phyloP scores from a whole-genome alignment of 192 early-diverging fungal species.

The Oehlia diaphana region DNA sequence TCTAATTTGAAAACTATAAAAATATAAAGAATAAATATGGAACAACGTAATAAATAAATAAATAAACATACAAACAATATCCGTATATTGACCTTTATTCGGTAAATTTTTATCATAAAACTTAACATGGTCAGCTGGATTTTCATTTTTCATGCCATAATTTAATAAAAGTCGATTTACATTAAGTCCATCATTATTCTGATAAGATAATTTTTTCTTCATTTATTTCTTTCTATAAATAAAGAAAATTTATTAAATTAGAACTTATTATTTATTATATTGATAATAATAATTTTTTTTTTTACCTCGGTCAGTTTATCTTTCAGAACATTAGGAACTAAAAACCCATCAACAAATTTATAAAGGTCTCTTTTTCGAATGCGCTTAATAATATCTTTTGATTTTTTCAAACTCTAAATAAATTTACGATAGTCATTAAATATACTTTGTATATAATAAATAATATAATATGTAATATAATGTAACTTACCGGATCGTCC shows the following conservation, averaged over 20 bases:
- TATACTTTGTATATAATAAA: not conserved
- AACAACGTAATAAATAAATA: not conserved
- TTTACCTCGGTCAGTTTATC: slow-evolving; percentile 42
- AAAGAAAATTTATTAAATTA: not conserved
- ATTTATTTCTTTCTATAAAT: slow-evolving; percentile 45
- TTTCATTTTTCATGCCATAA: slow-evolving; percentile 80
- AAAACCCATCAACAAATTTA: slow-evolving; percentile 79
- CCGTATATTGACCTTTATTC: not conserved
- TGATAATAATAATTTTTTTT: not conserved
- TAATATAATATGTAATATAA: not conserved
- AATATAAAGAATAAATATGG: not conserved
- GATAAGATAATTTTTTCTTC: slow-evolving; percentile 61
- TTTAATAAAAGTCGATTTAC: slow-evolving; percentile 70
- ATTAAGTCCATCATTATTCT: slow-evolving; percentile 62
- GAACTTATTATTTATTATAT: not conserved
- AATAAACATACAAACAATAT: no score
- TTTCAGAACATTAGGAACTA: slow-evolving; percentile 59
- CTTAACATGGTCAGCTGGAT: slow-evolving; percentile 81
- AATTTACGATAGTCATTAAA: no score
- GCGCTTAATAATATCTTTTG: slow-evolving; percentile 69
- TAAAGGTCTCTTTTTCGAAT: slow-evolving; percentile 82
- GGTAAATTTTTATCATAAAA: slow-evolving; percentile 56
- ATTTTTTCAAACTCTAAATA: slow-evolving; percentile 52
- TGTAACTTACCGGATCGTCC: slow-evolving; percentile 22
- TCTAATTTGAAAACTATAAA: slow-evolving; percentile 62